These are phyloP conservation scores for Amanita rubescens DNA, from an alignment of 768 basidiomycete genomes.

Conservation along the genomic window DNA sequence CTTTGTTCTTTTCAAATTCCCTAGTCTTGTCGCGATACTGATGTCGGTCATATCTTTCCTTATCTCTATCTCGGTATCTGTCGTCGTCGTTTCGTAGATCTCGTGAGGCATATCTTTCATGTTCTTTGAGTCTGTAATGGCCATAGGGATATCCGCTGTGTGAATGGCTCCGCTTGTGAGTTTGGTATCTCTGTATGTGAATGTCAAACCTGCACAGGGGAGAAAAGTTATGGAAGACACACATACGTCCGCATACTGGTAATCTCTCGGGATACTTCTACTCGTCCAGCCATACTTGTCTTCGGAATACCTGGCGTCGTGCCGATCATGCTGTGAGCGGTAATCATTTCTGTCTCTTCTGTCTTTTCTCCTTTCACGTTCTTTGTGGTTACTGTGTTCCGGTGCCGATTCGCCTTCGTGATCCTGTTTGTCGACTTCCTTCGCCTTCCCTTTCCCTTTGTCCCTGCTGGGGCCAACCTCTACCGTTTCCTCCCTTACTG, in stretches of 20 bases:
- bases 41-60: background rate
- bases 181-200: background rate
- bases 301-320: conserved; percentile 1
- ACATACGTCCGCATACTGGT: conserved; percentile 1
- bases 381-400: conserved; percentile 7
- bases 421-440: conserved; percentile 13
- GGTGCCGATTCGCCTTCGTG: conserved; percentile 4
- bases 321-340: background rate
- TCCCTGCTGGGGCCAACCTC: background rate
- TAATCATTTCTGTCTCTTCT: conserved; percentile 6
- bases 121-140: background rate
- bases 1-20: background rate
- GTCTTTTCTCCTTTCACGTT: conserved; percentile 16
- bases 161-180: conserved; percentile 5
- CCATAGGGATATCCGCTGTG: background rate
- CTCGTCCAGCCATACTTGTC: conserved; percentile 4
- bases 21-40: background rate
- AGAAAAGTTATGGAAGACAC: background rate
- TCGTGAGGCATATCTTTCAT: background rate
- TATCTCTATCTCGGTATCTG: background rate
- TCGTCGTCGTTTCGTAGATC: background rate
- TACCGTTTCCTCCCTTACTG: background rate
- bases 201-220: background rate
- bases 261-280: background rate
- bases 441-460: conserved; percentile 15